Conservation (phyloP, 2,329 filamentous ascomycete genomes). For the Lasiodiplodia sp. region DNA sequence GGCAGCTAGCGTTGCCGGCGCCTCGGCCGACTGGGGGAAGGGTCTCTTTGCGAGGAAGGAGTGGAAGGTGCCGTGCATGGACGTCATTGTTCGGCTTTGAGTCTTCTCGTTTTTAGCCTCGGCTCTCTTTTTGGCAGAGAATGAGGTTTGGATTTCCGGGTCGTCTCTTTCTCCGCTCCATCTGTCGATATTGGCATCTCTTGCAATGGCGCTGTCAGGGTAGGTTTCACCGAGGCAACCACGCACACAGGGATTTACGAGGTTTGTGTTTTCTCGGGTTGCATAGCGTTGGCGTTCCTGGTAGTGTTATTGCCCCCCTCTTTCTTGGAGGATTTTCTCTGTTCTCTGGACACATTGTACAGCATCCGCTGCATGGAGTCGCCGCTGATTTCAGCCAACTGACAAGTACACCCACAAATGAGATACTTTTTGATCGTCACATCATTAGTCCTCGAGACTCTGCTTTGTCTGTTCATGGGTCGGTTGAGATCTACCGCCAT, state of each 20-base stretch:
- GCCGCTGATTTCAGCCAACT: background rate
- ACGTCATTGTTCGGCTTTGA: constrained; percentile 80
- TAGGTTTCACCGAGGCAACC: constrained; percentile 1
- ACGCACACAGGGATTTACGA: constrained; percentile 5
- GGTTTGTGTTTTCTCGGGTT: constrained; percentile 5
- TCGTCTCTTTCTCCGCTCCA: background rate
- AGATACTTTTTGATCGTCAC: no score
- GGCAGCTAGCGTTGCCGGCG: constrained; percentile 30
- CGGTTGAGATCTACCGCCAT: no score
- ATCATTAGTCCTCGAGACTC: no score
- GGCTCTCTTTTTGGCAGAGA: background rate
- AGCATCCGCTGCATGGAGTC: background rate
- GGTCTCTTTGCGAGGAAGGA: constrained; percentile 82
- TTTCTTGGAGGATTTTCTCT: background rate
- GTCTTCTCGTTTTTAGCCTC: background rate
- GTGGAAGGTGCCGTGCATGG: constrained; percentile 90
- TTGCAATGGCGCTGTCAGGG: background rate
- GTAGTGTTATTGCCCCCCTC: background rate
- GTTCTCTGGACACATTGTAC: background rate
- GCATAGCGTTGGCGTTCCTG: constrained; percentile 30
- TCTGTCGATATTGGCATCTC: constrained; percentile 1
- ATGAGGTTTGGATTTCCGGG: constrained; percentile 15
- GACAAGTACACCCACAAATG: background rate
- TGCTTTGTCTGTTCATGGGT: no score
- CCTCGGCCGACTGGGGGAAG: constrained; percentile 47